A percentile compares a stretch with the other conserved stretches of the same genome.
phyloP scores from a whole-genome alignment of 305 asterid genomes.

The Plantago coronopus region DNA sequence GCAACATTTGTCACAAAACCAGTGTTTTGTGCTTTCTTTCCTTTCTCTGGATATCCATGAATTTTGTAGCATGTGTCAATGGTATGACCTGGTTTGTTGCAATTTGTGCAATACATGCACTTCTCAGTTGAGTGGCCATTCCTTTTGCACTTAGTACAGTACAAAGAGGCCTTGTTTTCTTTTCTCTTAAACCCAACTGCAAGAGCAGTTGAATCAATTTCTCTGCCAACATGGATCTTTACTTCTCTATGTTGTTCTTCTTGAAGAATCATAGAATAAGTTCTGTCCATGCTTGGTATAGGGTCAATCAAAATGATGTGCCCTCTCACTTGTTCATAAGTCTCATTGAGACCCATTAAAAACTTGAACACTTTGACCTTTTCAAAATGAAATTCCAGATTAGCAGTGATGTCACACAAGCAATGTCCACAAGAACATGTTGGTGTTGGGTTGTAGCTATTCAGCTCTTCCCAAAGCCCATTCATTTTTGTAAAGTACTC shows the following conservation, averaged over 20 bases:
- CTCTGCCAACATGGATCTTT: too few relatives aligned
- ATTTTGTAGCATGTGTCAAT: background rate
- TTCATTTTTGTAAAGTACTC: too few relatives aligned
- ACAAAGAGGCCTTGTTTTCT: too few relatives aligned
- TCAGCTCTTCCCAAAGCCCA: too few relatives aligned
- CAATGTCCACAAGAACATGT: background rate
- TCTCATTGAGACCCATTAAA: too few relatives aligned
- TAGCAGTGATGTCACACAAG: background rate
- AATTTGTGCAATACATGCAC: background rate
- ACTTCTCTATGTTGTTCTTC: background rate
- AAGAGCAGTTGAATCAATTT: background rate
- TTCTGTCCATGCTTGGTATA: background rate
- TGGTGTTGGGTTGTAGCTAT: too few relatives aligned
- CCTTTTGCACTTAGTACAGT: background rate
- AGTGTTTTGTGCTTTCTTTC: background rate
- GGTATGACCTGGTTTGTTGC: background rate
- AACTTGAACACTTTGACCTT: too few relatives aligned
- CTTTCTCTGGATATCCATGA: background rate
- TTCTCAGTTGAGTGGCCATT: background rate
- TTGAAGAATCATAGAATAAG: background rate
- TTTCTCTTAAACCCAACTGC: background rate
- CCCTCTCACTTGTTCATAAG: background rate
- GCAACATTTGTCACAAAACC: background rate
- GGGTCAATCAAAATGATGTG: background rate
- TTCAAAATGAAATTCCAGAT: background rate